Evolutionary conservation across 192 early-diverging fungal species (phyloP).

Genomic region (Coemansia reversa): DNA sequence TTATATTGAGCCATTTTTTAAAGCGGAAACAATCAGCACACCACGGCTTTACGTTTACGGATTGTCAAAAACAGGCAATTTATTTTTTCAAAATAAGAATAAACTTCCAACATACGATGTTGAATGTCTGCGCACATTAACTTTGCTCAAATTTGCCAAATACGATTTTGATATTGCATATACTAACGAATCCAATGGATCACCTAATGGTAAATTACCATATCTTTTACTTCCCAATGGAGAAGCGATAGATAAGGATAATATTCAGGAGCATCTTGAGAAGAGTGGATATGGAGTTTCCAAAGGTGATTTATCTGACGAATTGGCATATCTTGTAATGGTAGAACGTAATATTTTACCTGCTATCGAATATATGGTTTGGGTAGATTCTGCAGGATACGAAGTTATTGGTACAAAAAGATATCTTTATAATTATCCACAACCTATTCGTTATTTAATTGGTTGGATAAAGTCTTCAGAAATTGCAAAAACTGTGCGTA

Average conservation of each 20-base stretch:
- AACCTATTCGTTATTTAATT: slow-evolving; percentile 6
- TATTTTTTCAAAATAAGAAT: not conserved
- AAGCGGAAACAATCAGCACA: slow-evolving; percentile 6
- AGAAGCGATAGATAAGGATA: slow-evolving; percentile 10
- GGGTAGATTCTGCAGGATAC: slow-evolving; percentile 35
- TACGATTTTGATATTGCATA: slow-evolving; percentile 35
- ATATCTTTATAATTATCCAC: slow-evolving; percentile 27
- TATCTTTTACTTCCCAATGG: slow-evolving; percentile 37
- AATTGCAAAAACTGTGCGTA: slow-evolving; percentile 6
- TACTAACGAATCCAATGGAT: slow-evolving; percentile 31
- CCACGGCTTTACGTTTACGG: slow-evolving; percentile 34
- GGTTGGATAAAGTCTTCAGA: slow-evolving; percentile 18
- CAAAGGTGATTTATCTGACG: slow-evolving; percentile 6
- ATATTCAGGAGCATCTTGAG: slow-evolving; percentile 17
- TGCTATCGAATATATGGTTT: slow-evolving; percentile 31
- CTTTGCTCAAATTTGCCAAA: slow-evolving; percentile 30
- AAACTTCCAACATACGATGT: slow-evolving; percentile 28
- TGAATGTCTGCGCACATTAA: slow-evolving; percentile 24
- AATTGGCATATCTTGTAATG: slow-evolving; percentile 26
- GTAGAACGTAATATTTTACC: slow-evolving; percentile 30
- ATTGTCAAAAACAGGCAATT: too few relatives aligned
- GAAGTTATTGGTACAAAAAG: slow-evolving; percentile 10
- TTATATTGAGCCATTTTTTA: slow-evolving; percentile 30
- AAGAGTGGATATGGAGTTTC: slow-evolving; percentile 4
- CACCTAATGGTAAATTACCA: slow-evolving; percentile 38